phyloP scores from a whole-genome alignment of 306 rosid genomes.

The Castanopsis chinensis region DNA sequence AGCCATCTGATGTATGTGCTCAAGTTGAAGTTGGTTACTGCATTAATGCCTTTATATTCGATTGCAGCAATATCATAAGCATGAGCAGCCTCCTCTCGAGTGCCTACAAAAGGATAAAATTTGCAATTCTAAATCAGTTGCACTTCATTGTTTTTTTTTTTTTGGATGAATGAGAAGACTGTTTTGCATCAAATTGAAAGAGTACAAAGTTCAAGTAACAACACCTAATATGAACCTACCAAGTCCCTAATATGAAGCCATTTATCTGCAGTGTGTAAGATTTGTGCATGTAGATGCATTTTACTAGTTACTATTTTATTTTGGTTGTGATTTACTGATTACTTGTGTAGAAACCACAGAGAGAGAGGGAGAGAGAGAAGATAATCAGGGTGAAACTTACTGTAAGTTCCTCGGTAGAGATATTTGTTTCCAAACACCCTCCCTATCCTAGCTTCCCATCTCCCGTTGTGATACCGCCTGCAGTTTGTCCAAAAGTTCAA shows the following conservation, averaged over 20 bases:
- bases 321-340: too few relatives aligned
- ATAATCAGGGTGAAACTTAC: conserved; percentile 15
- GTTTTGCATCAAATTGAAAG: too few relatives aligned
- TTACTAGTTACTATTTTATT: too few relatives aligned
- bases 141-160: too few relatives aligned
- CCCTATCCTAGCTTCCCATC: conserved; percentile 61
- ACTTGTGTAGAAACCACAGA: too few relatives aligned
- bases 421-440: conserved; percentile 54
- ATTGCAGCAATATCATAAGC: conserved; percentile 53
- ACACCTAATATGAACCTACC: too few relatives aligned
- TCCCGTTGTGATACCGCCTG: conserved; percentile 53
- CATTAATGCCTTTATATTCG: conserved; percentile 47
- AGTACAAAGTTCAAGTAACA: too few relatives aligned
- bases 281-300: background rate
- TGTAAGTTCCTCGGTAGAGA: conserved; percentile 46
- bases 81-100: conserved; percentile 51
- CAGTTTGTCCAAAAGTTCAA: conserved; percentile 17
- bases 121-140: background rate
- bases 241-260: background rate
- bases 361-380: too few relatives aligned
- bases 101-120: conserved; percentile 28
- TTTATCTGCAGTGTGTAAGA: background rate
- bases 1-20: conserved; percentile 51
- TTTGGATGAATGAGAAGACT: too few relatives aligned
- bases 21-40: conserved; percentile 47